Evolutionary conservation across 225 moss, liverwort and hornwort species (phyloP).

Genomic region (Marchantia polymorpha): DNA sequence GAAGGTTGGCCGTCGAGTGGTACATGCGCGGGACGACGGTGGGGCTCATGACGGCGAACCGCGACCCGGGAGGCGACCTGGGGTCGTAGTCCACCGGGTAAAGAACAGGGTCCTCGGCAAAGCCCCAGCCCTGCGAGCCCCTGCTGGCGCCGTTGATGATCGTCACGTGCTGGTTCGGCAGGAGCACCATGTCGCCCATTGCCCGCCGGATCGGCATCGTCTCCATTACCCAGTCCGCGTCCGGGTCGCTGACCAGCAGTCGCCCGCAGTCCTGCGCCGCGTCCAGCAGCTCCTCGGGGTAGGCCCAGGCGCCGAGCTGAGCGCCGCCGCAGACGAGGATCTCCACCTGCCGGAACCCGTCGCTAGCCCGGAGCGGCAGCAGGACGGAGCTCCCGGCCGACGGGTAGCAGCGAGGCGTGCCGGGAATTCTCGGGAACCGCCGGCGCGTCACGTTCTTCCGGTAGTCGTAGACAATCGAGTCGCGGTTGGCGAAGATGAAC

Average conservation of each 20-base stretch:
- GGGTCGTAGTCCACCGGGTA: slow-evolving; percentile 65
- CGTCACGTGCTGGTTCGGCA: slow-evolving; percentile 54
- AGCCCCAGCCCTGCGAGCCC: slow-evolving; percentile 78
- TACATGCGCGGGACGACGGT: slow-evolving; percentile 65
- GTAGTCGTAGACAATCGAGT: slow-evolving; percentile 21
- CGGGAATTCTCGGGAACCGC: slow-evolving; percentile 20
- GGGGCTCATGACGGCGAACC: slow-evolving; percentile 54
- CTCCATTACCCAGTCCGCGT: slow-evolving; percentile 62
- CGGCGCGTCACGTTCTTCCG: neutral
- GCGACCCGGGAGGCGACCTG: slow-evolving; percentile 2
- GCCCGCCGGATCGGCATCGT: slow-evolving; percentile 58
- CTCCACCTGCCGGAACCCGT: slow-evolving; percentile 13
- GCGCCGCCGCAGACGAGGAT: slow-evolving; percentile 59
- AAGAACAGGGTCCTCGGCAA: slow-evolving; percentile 47
- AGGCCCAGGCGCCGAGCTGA: slow-evolving; percentile 33
- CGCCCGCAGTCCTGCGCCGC: slow-evolving; percentile 52
- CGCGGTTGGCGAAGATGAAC: slow-evolving; percentile 21
- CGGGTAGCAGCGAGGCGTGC: slow-evolving; percentile 24
- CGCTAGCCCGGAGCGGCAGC: slow-evolving; percentile 15
- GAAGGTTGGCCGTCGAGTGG: slow-evolving; percentile 77
- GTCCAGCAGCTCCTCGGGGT: slow-evolving; percentile 1
- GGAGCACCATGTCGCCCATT: slow-evolving; percentile 84
- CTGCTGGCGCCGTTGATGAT: slow-evolving; percentile 78
- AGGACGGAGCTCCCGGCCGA: slow-evolving; percentile 28
- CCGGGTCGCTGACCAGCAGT: slow-evolving; percentile 34